phyloP scores from a whole-genome alignment of 1,284 basidiomycete species.

The Coniferiporia sulphurascens region DNA sequence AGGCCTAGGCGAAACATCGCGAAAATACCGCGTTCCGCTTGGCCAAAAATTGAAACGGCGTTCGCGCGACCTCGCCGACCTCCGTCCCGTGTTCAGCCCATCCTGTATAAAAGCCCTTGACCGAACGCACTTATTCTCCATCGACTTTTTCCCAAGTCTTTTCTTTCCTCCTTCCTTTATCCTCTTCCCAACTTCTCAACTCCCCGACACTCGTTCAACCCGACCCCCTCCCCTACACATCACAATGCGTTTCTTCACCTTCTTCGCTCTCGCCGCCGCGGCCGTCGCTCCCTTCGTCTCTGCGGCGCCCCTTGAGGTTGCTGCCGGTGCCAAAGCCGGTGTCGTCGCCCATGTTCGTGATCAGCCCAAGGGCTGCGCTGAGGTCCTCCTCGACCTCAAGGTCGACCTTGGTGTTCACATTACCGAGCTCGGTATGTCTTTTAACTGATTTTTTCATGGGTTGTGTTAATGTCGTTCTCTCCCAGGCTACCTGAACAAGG shows the following conservation, averaged over 20 bases:
- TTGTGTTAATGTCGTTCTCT: background rate
- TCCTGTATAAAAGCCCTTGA: background rate
- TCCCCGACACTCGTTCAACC: conserved; percentile 14
- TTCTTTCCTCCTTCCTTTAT: background rate
- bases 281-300: conserved; percentile 10
- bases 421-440: conserved; percentile 9
- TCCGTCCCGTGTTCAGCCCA: too few relatives aligned
- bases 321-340: background rate
- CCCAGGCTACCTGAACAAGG: conserved; percentile 6
- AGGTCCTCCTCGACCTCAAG: conserved; percentile 14
- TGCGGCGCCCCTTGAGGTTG: conserved; percentile 8
- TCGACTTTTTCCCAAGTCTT: background rate
- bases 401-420: background rate
- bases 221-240: conserved; percentile 4
- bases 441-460: background rate
- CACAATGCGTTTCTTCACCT: conserved; percentile 12
- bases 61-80: too few relatives aligned
- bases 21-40: background rate
- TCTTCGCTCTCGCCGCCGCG: conserved; percentile 15
- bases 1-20: background rate
- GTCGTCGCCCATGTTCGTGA: background rate
- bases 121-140: background rate
- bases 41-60: background rate
- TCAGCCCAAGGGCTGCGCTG: background rate
- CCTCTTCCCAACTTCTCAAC: background rate